A percentile compares a stretch with the other conserved stretches of the same genome.
Evolutionary conservation across 2,329 filamentous ascomycete species (phyloP).

Genomic region (Neopestalotiopsis clavispora): DNA sequence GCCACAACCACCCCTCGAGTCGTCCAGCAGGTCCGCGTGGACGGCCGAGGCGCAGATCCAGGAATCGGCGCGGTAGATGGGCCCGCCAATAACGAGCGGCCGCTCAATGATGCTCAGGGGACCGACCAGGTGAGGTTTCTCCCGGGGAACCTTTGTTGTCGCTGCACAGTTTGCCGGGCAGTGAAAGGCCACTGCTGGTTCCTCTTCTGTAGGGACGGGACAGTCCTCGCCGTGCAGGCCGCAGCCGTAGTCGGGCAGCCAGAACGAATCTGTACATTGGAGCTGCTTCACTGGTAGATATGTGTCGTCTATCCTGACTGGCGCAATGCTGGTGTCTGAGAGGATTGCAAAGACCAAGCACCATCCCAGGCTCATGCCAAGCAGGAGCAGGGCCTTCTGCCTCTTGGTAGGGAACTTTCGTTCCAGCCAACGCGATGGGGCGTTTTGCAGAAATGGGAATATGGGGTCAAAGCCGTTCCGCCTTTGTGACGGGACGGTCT

Average conservation of each 20-base stretch:
- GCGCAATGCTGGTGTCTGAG: conserved; percentile 18
- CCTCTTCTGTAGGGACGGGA: conserved; percentile 56
- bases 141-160: conserved; percentile 38
- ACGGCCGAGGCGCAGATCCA: conserved; percentile 76
- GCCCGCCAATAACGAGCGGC: conserved; percentile 48
- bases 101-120: conserved; percentile 49
- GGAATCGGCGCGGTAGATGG: conserved; percentile 68
- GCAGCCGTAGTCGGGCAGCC: conserved; percentile 55
- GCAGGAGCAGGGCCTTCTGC: conserved; percentile 12
- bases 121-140: conserved; percentile 62
- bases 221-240: conserved; percentile 63
- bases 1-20: conserved; percentile 69
- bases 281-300: conserved; percentile 36
- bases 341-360: conserved; percentile 44
- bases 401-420: conserved; percentile 7
- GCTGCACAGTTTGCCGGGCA: conserved; percentile 63
- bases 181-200: conserved; percentile 53
- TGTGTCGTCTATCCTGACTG: not conserved
- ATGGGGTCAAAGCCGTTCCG: not conserved
- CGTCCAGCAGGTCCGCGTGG: conserved; percentile 69
- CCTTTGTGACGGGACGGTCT: too few species aligned
- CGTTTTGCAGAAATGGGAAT: not conserved
- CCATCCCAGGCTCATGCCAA: conserved; percentile 16
- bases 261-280: conserved; percentile 57
- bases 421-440: not conserved